Percentiles rank a stretch among this genome's conserved stretches.
Evolutionary conservation across 495 filamentous ascomycete genomes (phyloP).

Genomic region (Pyrenopolyporus hunteri): DNA sequence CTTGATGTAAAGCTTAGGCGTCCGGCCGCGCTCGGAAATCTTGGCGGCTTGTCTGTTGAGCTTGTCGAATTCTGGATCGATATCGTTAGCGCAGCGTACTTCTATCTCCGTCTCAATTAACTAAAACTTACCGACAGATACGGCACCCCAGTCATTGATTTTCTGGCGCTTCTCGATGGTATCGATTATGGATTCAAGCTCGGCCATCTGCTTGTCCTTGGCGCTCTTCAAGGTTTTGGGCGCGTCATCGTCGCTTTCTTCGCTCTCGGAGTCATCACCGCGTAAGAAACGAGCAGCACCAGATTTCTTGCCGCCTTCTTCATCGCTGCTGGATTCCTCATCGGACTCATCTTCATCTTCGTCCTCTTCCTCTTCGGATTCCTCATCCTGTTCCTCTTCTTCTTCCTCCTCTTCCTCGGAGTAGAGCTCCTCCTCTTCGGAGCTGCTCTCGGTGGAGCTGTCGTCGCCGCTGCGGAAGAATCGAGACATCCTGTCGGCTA

Average conservation of each 20-base stretch:
- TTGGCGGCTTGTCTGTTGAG: slow-evolving; percentile 88
- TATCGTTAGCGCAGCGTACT: neutral
- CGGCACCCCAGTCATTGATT: slow-evolving; percentile 95
- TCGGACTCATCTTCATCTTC: slow-evolving; percentile 61
- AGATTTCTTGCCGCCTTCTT: slow-evolving; percentile 64
- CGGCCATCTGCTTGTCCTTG: slow-evolving; percentile 95
- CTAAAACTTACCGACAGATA: slow-evolving; percentile 75
- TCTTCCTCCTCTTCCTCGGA: slow-evolving; percentile 74
- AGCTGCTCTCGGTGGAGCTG: slow-evolving; percentile 81
- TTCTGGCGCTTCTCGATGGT: slow-evolving; percentile 94
- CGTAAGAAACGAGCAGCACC: slow-evolving; percentile 83
- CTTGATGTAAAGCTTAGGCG: slow-evolving; percentile 91
- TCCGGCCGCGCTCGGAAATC: slow-evolving; percentile 73
- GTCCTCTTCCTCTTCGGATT: slow-evolving; percentile 54
- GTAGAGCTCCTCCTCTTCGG: slow-evolving; percentile 92
- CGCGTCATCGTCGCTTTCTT: slow-evolving; percentile 84
- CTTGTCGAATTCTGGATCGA: slow-evolving; percentile 85
- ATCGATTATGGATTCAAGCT: slow-evolving; percentile 86
- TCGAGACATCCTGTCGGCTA: slow-evolving; percentile 74
- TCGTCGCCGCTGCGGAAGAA: slow-evolving; percentile 95
- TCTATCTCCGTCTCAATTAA: neutral
- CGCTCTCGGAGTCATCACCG: slow-evolving; percentile 73
- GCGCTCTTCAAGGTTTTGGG: slow-evolving; percentile 88
- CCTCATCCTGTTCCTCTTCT: slow-evolving; percentile 58
- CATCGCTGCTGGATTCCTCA: slow-evolving; percentile 68